Conservation (phyloP, 208 protist genomes). For the Wallacemonas sp. region DNA sequence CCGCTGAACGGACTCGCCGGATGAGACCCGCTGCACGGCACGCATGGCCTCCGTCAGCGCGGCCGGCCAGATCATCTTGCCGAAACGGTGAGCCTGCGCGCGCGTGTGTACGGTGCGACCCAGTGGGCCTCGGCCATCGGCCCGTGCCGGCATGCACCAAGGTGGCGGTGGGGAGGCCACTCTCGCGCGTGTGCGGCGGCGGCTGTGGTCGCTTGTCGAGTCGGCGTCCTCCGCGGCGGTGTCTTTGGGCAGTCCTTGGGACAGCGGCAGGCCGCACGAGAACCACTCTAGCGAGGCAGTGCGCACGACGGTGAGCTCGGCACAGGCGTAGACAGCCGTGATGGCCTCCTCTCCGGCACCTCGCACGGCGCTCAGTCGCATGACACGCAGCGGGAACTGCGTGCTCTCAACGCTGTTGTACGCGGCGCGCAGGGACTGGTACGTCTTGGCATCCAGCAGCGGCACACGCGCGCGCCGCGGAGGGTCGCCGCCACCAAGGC, state of each 20-base stretch:
- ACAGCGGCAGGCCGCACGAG: slow-evolving; percentile 42
- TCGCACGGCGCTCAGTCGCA: slow-evolving; percentile 55
- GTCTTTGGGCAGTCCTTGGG: slow-evolving; percentile 15
- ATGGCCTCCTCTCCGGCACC: slow-evolving; percentile 25
- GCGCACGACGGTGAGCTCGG: slow-evolving; percentile 31
- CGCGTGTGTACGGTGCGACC: slow-evolving; percentile 28
- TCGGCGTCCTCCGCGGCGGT: slow-evolving; percentile 19
- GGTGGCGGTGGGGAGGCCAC: slow-evolving; percentile 45
- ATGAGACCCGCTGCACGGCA: neutral
- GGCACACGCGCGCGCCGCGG: neutral
- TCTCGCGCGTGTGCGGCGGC: slow-evolving; percentile 33
- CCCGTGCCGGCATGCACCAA: slow-evolving; percentile 32
- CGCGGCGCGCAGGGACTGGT: slow-evolving; percentile 53
- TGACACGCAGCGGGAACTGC: slow-evolving; percentile 69
- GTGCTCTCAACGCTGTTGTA: slow-evolving; percentile 65
- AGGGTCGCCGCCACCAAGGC: neutral
- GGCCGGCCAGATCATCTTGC: slow-evolving; percentile 24
- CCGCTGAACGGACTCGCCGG: neutral
- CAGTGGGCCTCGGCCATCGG: slow-evolving; percentile 48
- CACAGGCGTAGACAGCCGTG: slow-evolving; percentile 27
- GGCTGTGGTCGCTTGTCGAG: neutral
- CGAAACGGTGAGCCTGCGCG: slow-evolving; percentile 22
- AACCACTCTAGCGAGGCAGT: slow-evolving; percentile 42
- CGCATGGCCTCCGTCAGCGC: slow-evolving; percentile 7
- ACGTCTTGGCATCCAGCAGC: slow-evolving; percentile 54